Percentiles rank a stretch among this genome's conserved stretches.
Conservation (phyloP, 495 filamentous ascomycete species). For the Podospora pseudopauciseta region DNA sequence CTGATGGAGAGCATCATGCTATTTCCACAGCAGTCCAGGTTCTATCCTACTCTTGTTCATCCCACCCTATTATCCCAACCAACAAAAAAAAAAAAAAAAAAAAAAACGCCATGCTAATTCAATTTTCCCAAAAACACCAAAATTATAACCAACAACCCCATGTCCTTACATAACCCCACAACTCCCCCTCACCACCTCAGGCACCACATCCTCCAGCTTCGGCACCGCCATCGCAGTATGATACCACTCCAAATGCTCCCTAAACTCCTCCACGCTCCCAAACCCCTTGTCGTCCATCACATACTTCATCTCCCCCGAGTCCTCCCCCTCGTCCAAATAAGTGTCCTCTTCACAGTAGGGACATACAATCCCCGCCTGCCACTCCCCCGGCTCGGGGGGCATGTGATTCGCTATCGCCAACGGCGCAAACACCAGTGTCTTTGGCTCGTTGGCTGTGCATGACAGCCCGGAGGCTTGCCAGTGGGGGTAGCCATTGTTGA, state of each 20-base stretch:
- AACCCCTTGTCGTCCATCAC: conserved; percentile 43
- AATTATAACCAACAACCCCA: conserved; percentile 15
- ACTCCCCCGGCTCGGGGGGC: conserved; percentile 39
- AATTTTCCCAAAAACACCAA: no score
- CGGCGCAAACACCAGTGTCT: conserved; percentile 46
- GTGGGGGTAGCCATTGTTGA: conserved; percentile 25
- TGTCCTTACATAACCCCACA: conserved; percentile 42
- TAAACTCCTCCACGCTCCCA: conserved; percentile 36
- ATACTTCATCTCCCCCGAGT: conserved; percentile 40
- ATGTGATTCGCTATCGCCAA: conserved; percentile 49
- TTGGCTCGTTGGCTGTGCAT: conserved; percentile 31
- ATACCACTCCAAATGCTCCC: conserved; percentile 47
- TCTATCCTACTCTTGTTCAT: no score
- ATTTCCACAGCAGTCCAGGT: no score
- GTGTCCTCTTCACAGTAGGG: conserved; percentile 49
- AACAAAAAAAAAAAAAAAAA: no score
- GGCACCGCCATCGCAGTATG: conserved; percentile 38
- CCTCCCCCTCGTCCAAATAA: conserved; percentile 44
- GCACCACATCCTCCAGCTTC: conserved; percentile 16
- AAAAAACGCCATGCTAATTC: no score
- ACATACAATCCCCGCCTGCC: conserved; percentile 41
- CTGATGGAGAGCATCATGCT: no score
- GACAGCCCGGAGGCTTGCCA: conserved; percentile 29
- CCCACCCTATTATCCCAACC: no score
- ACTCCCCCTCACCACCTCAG: conserved; percentile 14